Conservation (phyloP, 2,329 filamentous ascomycete genomes). For the Alternaria panax region DNA sequence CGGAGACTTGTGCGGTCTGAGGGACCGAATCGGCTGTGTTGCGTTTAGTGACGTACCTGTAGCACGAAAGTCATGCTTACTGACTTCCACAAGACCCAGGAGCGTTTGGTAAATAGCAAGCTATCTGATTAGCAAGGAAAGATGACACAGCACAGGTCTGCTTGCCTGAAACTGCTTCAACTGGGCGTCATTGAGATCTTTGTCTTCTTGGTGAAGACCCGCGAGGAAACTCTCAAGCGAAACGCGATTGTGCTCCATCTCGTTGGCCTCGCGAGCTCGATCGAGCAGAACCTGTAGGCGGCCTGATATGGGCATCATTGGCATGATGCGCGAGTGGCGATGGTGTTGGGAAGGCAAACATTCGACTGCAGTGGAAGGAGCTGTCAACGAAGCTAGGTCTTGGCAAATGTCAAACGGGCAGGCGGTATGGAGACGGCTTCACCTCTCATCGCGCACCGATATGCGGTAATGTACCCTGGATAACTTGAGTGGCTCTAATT, state of each 20-base stretch:
- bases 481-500: neutral
- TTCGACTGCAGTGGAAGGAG: neutral
- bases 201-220: neutral
- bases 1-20: neutral
- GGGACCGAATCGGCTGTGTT: neutral
- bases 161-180: neutral
- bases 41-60: neutral
- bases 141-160: no score
- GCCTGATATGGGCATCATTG: neutral
- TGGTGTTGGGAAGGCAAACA: neutral
- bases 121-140: neutral
- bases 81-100: neutral
- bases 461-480: neutral
- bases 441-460: neutral
- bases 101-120: neutral
- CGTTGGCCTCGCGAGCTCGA: neutral
- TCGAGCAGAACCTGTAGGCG: neutral
- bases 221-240: conserved; percentile 6
- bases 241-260: neutral
- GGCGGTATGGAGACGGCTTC: neutral
- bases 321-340: neutral
- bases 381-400: neutral
- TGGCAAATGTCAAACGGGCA: neutral
- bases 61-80: neutral
- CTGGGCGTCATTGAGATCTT: neutral